Conservation (phyloP, 139 green algal species). For the Trebouxia sp. region DNA sequence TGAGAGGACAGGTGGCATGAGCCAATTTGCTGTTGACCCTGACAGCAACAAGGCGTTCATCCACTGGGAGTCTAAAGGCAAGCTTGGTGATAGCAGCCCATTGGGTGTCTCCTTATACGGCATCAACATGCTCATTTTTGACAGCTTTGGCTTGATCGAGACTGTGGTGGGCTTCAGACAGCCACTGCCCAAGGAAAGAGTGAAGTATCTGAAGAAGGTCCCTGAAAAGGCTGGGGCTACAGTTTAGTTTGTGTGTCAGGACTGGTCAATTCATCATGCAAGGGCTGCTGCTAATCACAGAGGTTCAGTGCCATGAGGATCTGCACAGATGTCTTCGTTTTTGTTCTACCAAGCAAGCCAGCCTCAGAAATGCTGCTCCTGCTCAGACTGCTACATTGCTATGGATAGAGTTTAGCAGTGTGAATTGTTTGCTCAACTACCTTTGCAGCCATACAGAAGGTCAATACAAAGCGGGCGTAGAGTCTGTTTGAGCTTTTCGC, state of each 20-base stretch:
- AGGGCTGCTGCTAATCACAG: too few relatives aligned
- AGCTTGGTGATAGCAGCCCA: not conserved
- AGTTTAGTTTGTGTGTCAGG: not conserved
- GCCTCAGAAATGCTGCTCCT: not conserved
- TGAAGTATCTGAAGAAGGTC: constrained; percentile 26
- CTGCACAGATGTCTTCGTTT: too few relatives aligned
- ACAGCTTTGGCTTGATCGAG: constrained; percentile 3
- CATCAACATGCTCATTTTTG: constrained; percentile 24
- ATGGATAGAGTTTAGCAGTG: too few relatives aligned
- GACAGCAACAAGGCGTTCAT: constrained; percentile 27
- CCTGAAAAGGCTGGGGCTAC: constrained; percentile 23
- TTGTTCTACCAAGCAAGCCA: too few relatives aligned
- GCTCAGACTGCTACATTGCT: too few relatives aligned
- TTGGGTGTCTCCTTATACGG: constrained; percentile 8
- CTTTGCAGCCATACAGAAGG: not conserved
- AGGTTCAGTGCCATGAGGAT: too few relatives aligned
- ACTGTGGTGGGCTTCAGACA: constrained; percentile 28
- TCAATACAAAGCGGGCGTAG: too few relatives aligned
- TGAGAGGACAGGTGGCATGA: constrained; percentile 22
- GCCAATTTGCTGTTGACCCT: constrained; percentile 23
- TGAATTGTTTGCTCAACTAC: too few relatives aligned
- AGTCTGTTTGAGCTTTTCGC: too few relatives aligned
- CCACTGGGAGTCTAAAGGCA: constrained; percentile 26
- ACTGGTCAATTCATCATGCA: not conserved
- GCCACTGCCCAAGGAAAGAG: constrained; percentile 7